Percentiles rank a stretch among this genome's conserved stretches.
phyloP scores from a whole-genome alignment of 129 eudicot species.

The Chrysanthemum lavandulifolium region DNA sequence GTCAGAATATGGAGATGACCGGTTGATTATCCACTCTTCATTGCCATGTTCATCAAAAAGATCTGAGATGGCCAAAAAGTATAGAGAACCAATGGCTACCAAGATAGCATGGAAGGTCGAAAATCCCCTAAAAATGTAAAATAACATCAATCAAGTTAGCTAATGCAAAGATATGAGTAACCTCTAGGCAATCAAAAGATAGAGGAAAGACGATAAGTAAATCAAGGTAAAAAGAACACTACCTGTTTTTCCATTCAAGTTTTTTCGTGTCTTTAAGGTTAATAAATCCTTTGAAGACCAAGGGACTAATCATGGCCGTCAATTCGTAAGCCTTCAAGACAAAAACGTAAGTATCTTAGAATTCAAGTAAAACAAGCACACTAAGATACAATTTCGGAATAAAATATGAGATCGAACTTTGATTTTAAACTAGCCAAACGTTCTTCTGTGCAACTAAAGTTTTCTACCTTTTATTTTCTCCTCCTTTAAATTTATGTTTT shows the following conservation, averaged over 20 bases:
- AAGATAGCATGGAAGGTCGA: conserved; percentile 79
- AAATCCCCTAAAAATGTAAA: conserved; percentile 52
- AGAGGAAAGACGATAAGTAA: not conserved
- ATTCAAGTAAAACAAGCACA: not conserved
- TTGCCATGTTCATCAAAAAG: conserved; percentile 45
- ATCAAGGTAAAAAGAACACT: conserved; percentile 12
- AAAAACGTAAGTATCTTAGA: conserved; percentile 19
- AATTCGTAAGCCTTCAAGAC: conserved; percentile 75
- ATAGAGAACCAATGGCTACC: conserved; percentile 55
- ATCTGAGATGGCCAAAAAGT: conserved; percentile 53
- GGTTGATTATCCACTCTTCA: conserved; percentile 38
- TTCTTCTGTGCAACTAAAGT: too few relatives aligned
- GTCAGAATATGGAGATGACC: conserved; percentile 49
- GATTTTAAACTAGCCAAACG: too few relatives aligned
- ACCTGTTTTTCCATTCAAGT: conserved; percentile 86
- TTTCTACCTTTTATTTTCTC: too few relatives aligned
- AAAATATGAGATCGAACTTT: too few relatives aligned
- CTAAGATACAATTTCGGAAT: too few relatives aligned
- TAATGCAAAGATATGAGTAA: not conserved
- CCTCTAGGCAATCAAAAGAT: not conserved
- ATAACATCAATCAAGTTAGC: conserved; percentile 15
- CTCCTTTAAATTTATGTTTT: not conserved
- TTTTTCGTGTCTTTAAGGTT: conserved; percentile 49
- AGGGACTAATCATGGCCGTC: conserved; percentile 49
- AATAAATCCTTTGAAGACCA: conserved; percentile 53